Conservation (phyloP, 2,329 filamentous ascomycete genomes). For the Tolypocladium guangdongense region DNA sequence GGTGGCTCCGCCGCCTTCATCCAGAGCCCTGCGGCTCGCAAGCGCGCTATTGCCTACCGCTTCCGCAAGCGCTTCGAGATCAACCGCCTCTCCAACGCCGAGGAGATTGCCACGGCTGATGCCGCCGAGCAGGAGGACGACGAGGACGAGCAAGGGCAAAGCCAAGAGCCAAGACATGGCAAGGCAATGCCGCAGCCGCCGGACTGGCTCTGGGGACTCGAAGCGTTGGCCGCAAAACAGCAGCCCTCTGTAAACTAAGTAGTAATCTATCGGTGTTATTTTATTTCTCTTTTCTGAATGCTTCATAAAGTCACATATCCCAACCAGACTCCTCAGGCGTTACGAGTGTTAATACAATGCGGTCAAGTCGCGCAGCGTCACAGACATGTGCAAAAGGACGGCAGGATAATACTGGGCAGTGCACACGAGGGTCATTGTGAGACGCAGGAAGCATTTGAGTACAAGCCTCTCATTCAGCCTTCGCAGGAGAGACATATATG, state of each 20-base stretch:
- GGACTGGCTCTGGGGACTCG: background rate
- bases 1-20: slow-evolving; percentile 58
- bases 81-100: slow-evolving; percentile 6
- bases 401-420: too few relatives aligned
- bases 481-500: background rate
- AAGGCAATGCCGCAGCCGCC: background rate
- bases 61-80: slow-evolving; percentile 27
- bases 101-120: background rate
- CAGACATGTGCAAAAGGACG: background rate
- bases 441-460: background rate
- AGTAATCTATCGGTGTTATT: background rate
- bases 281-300: background rate
- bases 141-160: background rate
- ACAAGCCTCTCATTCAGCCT: background rate
- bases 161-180: too few relatives aligned
- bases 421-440: background rate
- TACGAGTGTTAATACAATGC: background rate
- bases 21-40: slow-evolving; percentile 44
- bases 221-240: background rate
- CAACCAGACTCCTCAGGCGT: background rate
- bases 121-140: slow-evolving; percentile 1
- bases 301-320: background rate
- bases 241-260: background rate
- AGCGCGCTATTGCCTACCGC: slow-evolving; percentile 49
- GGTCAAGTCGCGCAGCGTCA: too few relatives aligned